phyloP scores from a whole-genome alignment of 352 stramenopile species.

The Chrysophaeum taylorii region DNA sequence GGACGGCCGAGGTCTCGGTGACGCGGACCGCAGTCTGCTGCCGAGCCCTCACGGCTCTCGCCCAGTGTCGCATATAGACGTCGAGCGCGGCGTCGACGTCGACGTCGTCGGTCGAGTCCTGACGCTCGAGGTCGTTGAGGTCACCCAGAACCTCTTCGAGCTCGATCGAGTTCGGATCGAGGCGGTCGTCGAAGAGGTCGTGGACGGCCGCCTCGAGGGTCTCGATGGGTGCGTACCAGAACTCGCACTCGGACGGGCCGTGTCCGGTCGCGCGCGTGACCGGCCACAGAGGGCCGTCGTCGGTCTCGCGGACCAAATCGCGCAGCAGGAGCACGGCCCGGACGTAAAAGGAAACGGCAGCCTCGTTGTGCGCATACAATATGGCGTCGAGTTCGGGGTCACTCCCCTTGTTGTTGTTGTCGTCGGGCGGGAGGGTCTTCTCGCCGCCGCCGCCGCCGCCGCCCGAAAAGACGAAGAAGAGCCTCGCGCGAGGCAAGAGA shows the following conservation, averaged over 20 bases:
- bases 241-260: background rate
- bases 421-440: background rate
- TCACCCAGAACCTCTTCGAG: background rate
- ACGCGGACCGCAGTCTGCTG: background rate
- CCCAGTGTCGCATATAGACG: background rate
- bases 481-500: background rate
- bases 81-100: slow-evolving; percentile 4
- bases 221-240: background rate
- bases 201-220: background rate
- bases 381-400: background rate
- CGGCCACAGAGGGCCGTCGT: background rate
- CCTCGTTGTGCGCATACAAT: background rate
- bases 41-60: background rate
- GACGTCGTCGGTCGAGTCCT: background rate
- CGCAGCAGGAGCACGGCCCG: background rate
- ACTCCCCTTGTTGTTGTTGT: background rate
- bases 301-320: background rate
- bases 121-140: background rate
- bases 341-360: background rate
- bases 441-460: background rate
- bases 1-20: background rate
- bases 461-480: slow-evolving; percentile 8
- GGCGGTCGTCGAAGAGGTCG: background rate
- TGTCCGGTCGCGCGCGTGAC: background rate
- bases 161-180: background rate